These are phyloP conservation scores for Aspergillus baeticus DNA, from an alignment of 495 filamentous ascomycete genomes.

Conservation along the genomic window DNA sequence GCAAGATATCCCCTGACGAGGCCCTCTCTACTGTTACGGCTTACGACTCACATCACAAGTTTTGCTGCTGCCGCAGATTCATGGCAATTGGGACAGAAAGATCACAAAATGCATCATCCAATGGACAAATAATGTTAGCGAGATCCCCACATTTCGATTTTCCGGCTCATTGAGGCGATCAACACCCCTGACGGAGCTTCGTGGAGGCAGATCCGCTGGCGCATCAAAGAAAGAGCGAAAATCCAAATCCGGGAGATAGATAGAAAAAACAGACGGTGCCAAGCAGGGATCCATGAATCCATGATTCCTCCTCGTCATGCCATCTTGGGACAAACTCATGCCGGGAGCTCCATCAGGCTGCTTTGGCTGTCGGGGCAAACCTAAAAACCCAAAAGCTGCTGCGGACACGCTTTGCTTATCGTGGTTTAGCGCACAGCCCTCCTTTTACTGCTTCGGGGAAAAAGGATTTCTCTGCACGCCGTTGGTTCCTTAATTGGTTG, in stretches of 20 bases:
- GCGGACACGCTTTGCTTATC: slow-evolving; percentile 7
- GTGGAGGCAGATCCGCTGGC: too few species aligned
- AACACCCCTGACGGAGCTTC: background rate
- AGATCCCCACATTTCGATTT: background rate
- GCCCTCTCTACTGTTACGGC: background rate
- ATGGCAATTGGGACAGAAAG: background rate
- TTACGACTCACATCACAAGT: background rate
- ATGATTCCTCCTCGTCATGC: slow-evolving; percentile 15
- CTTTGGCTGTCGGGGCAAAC: slow-evolving; percentile 15
- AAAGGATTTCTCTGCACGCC: slow-evolving; percentile 3
- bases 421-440: slow-evolving; percentile 11
- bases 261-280: too few species aligned
- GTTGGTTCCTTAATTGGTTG: background rate
- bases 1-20: background rate
- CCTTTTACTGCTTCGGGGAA: slow-evolving; percentile 19
- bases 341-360: slow-evolving; percentile 7
- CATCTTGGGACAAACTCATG: slow-evolving; percentile 17
- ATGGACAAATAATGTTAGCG: background rate
- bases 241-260: too few species aligned
- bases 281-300: too few species aligned
- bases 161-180: background rate
- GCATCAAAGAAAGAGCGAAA: too few species aligned
- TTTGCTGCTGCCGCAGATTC: background rate
- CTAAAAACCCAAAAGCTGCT: slow-evolving; percentile 15
- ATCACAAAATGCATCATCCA: background rate